Evolutionary conservation across 148 eudicot species (phyloP).

Genomic region (Amaranthus palmeri): DNA sequence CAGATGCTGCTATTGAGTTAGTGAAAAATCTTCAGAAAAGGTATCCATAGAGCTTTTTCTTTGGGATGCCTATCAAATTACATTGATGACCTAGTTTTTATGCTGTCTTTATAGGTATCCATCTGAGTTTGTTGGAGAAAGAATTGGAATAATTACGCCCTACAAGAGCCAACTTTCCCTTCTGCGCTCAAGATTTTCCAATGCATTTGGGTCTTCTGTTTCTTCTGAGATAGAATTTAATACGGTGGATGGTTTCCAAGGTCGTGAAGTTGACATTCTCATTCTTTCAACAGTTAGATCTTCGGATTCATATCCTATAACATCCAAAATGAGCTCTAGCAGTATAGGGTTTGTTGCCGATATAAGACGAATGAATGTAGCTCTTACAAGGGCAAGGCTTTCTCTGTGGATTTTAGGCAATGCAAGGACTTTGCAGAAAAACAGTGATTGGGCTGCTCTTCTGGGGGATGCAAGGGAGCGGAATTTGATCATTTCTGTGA

Average conservation of each 20-base stretch:
- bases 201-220: slow-evolving; percentile 80
- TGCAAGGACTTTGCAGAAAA: slow-evolving; percentile 68
- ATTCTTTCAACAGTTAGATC: slow-evolving; percentile 93
- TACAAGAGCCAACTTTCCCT: slow-evolving; percentile 85
- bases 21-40: slow-evolving; percentile 62
- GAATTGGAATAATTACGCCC: slow-evolving; percentile 94
- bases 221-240: slow-evolving; percentile 87
- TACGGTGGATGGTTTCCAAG: slow-evolving; percentile 98
- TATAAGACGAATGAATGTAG: slow-evolving; percentile 97
- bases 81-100: slow-evolving; percentile 8
- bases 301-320: slow-evolving; percentile 36
- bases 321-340: slow-evolving; percentile 35
- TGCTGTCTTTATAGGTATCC: slow-evolving; percentile 51
- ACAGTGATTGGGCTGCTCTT: slow-evolving; percentile 90
- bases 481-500: slow-evolving; percentile 54
- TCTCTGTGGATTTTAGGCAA: slow-evolving; percentile 95
- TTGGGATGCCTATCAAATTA: slow-evolving; percentile 7
- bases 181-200: slow-evolving; percentile 75
- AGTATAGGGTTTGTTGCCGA: slow-evolving; percentile 96
- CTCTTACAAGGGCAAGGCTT: slow-evolving; percentile 87
- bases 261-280: slow-evolving; percentile 93
- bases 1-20: slow-evolving; percentile 89
- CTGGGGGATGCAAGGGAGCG: slow-evolving; percentile 72
- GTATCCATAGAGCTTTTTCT: slow-evolving; percentile 24
- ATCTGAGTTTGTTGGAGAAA: slow-evolving; percentile 72